A percentile compares a stretch with the other conserved stretches of the same genome.
phyloP scores from a whole-genome alignment of 176 grass and related monocot species.

The Sorghum bicolor region DNA sequence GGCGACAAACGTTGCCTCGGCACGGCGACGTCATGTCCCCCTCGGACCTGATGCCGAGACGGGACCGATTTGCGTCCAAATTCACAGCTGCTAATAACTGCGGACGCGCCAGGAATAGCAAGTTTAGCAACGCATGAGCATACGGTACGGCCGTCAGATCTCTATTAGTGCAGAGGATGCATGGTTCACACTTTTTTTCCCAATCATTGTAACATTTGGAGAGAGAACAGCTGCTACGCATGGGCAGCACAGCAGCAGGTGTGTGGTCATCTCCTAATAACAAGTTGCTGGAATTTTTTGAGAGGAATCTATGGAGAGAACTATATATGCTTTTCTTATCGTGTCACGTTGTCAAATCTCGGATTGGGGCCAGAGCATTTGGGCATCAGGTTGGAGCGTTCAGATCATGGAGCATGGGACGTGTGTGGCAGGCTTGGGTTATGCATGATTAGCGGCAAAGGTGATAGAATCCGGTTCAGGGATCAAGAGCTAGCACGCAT shows the following conservation, averaged over 20 bases:
- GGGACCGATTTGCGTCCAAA: neutral
- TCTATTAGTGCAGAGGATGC: neutral
- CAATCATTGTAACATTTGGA: neutral
- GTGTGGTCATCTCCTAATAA: conserved; percentile 17
- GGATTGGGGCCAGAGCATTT: neutral
- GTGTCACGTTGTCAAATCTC: conserved; percentile 12
- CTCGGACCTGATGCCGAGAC: neutral
- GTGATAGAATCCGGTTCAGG: conserved; percentile 14
- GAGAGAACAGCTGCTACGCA: neutral
- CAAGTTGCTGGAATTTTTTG: neutral
- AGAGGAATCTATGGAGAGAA: neutral
- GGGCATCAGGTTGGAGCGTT: neutral
- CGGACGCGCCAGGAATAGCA: neutral
- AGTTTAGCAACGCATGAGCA: no score
- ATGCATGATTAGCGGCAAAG: neutral
- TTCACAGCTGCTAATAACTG: no score
- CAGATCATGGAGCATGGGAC: neutral
- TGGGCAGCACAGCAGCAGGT: neutral
- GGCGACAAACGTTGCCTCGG: conserved; percentile 24
- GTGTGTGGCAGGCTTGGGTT: conserved; percentile 19
- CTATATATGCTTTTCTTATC: neutral
- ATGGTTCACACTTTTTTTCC: neutral
- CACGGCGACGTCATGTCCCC: neutral
- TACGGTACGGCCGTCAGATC: neutral
- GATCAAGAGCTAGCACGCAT: conserved; percentile 19